These are phyloP conservation scores for Penicillium sp. DNA, from an alignment of 2,329 filamentous ascomycete species.

Conservation along the genomic window DNA sequence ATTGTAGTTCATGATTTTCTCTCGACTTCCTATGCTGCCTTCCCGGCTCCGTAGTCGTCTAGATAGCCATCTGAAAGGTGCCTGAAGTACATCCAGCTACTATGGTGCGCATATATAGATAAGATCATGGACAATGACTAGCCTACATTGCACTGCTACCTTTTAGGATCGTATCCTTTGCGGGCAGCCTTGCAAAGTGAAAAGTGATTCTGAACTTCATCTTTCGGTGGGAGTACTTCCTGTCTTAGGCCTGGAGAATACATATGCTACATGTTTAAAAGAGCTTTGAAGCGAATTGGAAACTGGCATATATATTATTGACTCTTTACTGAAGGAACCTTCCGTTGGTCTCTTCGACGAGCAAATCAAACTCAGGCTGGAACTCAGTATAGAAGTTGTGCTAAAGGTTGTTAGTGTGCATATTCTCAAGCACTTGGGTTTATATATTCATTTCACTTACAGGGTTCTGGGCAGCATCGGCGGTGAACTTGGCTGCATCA, in stretches of 20 bases:
- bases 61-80: neutral
- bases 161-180: neutral
- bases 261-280: neutral
- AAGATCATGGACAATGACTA: neutral
- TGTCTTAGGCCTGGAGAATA: neutral
- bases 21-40: neutral
- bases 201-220: neutral
- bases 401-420: constrained; percentile 24
- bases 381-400: constrained; percentile 44
- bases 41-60: neutral
- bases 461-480: constrained; percentile 37
- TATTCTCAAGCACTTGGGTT: neutral
- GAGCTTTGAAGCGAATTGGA: neutral
- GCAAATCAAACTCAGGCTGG: constrained; percentile 41
- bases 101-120: neutral
- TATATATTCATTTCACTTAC: constrained; percentile 22
- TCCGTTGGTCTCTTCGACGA: constrained; percentile 41
- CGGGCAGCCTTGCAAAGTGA: neutral
- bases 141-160: neutral
- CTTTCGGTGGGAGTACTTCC: too few species aligned
- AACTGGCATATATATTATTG: neutral
- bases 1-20: neutral
- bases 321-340: constrained; percentile 26
- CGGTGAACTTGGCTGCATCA: constrained; percentile 38
- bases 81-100: neutral